Evolutionary conservation across 148 eudicot species (phyloP), one percentile per base, ranked within the genome.

Genomic region (Diospyros kaki): DNA sequence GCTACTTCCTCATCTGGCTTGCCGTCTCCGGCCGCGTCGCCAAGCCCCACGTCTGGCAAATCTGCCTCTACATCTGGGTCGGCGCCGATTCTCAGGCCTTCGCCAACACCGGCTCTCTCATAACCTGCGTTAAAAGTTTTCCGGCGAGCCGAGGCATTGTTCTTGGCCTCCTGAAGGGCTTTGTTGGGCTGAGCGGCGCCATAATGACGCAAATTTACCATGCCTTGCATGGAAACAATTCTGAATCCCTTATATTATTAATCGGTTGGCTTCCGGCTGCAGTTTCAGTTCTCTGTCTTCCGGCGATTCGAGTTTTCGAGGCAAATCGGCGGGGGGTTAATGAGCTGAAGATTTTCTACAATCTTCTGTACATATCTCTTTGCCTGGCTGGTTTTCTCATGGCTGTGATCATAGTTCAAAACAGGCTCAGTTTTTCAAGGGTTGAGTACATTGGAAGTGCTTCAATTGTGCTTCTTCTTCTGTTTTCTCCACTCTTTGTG

Each of bases 1-100:
- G 89, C 4, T 86, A 84, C 64, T 86, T 86, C 82, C 79, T 84
- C 85, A 84, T 86, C 5, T 86, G 85, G 85, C 55, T 84, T 1
- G 71, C 85, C 3, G 84, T 86, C 45, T 62, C 82, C 0, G 58
- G 75, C 0, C 61, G 50, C 28, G 75, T 75, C 18, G 11, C 75
- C 0, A 71, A 28, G 0, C 89, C 87, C 0, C 77, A 71, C 10
- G 81, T 84, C 0, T 86, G 85, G 85, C 84, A 82, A 2, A 86
- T 86, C 83, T 86, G 89, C 56, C 6, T 73, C 6, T 83, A 79
- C 58, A 83, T 83, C 1, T 83, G 83, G 39, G 59, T 86, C 0
- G 89, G 87, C 0, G 85, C 89, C 0, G 79, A 86, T 48, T 83
- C 87, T 0, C 87, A 86, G 41, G 59, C 85, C 3, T 86, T 86